Percentiles rank a stretch among this genome's conserved stretches.
These are phyloP conservation scores for Tetrastigma voinierianum DNA, from an alignment of 164 flowering plant genomes.

Conservation along the genomic window DNA sequence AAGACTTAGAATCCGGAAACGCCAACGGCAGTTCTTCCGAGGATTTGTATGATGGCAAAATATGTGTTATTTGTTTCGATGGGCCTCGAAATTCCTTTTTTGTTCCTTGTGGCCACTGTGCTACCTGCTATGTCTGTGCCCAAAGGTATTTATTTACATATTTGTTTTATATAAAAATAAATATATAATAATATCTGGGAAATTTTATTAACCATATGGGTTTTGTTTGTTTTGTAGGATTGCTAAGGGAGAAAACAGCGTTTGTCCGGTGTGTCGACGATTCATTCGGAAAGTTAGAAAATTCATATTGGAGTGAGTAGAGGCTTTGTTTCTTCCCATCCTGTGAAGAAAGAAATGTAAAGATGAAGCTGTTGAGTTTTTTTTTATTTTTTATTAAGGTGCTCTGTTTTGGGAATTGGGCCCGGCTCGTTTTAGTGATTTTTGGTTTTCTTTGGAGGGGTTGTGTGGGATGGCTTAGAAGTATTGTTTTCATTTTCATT, in stretches of 20 bases:
- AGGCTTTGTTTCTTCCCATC: not conserved
- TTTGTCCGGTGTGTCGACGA: slow-evolving; percentile 50
- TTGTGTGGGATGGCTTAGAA: no score
- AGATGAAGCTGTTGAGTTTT: no score
- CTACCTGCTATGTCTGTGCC: slow-evolving; percentile 71
- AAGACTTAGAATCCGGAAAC: slow-evolving; percentile 31
- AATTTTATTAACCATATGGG: not conserved
- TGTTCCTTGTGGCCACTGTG: slow-evolving; percentile 85
- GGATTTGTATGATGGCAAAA: slow-evolving; percentile 70
- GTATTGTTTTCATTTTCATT: no score
- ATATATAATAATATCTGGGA: not conserved
- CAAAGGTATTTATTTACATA: slow-evolving; percentile 43
- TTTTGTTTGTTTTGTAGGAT: slow-evolving; percentile 37
- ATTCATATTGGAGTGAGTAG: slow-evolving; percentile 6
- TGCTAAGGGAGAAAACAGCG: slow-evolving; percentile 34
- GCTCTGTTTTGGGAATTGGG: no score
- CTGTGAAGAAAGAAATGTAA: not conserved
- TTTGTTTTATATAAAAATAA: not conserved
- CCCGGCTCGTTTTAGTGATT: no score
- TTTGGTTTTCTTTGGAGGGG: no score
- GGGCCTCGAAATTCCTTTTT: slow-evolving; percentile 63
- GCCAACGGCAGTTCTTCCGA: slow-evolving; percentile 27
- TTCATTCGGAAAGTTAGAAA: slow-evolving; percentile 35
- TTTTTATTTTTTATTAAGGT: no score
- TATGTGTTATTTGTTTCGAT: slow-evolving; percentile 82